Evolutionary conservation across 305 asterid species (phyloP), one percentile per base, ranked within the genome.

Genomic region (Plantago lanceolata): DNA sequence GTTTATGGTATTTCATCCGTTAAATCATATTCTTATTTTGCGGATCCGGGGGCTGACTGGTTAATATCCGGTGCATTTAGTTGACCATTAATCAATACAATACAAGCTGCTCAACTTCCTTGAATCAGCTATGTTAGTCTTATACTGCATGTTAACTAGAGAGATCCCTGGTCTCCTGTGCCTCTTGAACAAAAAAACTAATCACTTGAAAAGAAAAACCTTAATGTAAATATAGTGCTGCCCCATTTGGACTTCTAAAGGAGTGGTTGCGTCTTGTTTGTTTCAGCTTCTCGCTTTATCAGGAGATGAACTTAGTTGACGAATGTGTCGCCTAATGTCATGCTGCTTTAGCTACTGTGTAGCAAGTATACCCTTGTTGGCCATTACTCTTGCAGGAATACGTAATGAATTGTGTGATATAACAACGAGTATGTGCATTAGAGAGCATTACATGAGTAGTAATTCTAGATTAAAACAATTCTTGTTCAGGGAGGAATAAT

Each of bases 401-500:
- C 62, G 26, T 9, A 62, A 28, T 59, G 70, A 62, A 48, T 61
- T 66, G 60, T 66, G 33, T 67, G 69, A 65, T 68, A 71, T 47
- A 15, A 15, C 54, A 48, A 24, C 66, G 48, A 70, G 31, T 60
- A 73, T 72, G 59, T 80, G 71, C 66, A 33, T 33, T 33, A 33
- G 40, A 33, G 40, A 33, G 81, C 78, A 65, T 73, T 37, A 59
- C 64, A 67, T 29, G 71, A 75, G 70, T 72, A 70, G 92, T 82
- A 75, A 83, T 81, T 70, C 77, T 83, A 86, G 94, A 91, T 81
- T 80, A 81, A 82, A 88, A 79, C 72, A 76, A 67, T 80, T 88
- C 79, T 86, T 91, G 86, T 82, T 87, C 91, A 80, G 95, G 96
- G 85, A 84, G 91, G 93, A 85, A 78, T 78, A 77, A 71, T 86